Evolutionary conservation across 2,329 filamentous ascomycete species (phyloP).

Genomic region (Macroventuria anomochaeta): DNA sequence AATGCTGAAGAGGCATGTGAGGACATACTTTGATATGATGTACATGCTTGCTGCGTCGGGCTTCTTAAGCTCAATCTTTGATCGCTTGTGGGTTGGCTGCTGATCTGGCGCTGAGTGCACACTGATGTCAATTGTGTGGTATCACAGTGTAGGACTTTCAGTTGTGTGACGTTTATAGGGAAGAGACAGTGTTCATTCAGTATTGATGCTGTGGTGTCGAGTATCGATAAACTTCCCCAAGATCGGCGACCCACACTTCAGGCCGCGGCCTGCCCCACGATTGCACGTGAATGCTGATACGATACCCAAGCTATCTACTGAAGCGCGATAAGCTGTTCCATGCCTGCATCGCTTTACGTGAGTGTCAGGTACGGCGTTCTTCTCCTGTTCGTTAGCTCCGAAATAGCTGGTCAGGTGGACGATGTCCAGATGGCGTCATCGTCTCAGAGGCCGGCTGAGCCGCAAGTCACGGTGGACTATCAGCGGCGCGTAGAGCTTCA

Average conservation of each 20-base stretch:
- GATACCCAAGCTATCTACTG: neutral
- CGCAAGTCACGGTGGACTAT: constrained; percentile 41
- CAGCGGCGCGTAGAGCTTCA: constrained; percentile 23
- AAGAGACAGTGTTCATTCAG: neutral
- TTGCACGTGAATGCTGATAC: constrained; percentile 2
- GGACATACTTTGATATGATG: constrained; percentile 15
- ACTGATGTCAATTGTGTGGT: neutral
- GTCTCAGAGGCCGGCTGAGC: constrained; percentile 36
- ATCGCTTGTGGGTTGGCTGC: neutral
- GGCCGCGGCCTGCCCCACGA: constrained; percentile 25
- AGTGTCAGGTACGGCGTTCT: constrained; percentile 5
- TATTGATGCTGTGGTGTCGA: constrained; percentile 4
- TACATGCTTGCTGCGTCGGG: constrained; percentile 5
- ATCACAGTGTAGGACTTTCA: neutral
- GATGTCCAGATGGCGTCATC: constrained; percentile 41
- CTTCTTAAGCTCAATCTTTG: neutral
- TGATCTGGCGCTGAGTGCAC: neutral
- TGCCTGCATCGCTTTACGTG: neutral
- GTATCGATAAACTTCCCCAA: constrained; percentile 28
- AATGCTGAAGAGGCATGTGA: no score
- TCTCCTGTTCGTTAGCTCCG: constrained; percentile 1
- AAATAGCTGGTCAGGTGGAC: constrained; percentile 25
- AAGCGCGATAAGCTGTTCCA: neutral
- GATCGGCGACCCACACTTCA: constrained; percentile 25
- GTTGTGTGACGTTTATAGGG: neutral